Evolutionary conservation across 768 basidiomycete genomes (phyloP).

Genomic region (Coprinopsis strossmayeri): DNA sequence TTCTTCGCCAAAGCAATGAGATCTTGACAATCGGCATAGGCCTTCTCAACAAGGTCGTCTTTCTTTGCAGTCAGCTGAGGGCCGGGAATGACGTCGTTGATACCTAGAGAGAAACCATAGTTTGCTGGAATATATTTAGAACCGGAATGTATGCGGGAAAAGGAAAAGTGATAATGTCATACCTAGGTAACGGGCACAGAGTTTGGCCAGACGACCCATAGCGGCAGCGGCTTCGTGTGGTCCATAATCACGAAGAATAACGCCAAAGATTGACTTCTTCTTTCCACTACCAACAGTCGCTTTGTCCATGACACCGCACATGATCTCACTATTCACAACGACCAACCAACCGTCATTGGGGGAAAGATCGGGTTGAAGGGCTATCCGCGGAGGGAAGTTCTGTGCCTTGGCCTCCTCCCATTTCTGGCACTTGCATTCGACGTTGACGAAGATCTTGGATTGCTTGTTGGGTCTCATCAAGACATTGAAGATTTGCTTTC

Average conservation of each 20-base stretch:
- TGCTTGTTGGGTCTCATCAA: slow-evolving; percentile 91
- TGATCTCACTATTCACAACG: slow-evolving; percentile 95
- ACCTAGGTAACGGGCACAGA: slow-evolving; percentile 93
- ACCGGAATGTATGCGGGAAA: neutral
- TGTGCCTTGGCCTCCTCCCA: slow-evolving; percentile 65
- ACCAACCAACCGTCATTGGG: slow-evolving; percentile 99
- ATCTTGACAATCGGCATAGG: slow-evolving; percentile 82
- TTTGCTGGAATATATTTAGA: slow-evolving; percentile 56
- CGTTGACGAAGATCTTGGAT: slow-evolving; percentile 83
- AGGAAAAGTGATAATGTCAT: slow-evolving; percentile 17
- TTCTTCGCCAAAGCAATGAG: slow-evolving; percentile 87
- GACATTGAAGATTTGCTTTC: slow-evolving; percentile 97
- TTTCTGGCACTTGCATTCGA: slow-evolving; percentile 93
- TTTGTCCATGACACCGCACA: slow-evolving; percentile 99
- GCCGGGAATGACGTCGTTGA: slow-evolving; percentile 98
- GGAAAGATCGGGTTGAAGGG: slow-evolving; percentile 73
- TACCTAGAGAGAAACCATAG: slow-evolving; percentile 95
- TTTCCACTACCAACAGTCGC: slow-evolving; percentile 96
- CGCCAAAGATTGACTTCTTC: slow-evolving; percentile 98
- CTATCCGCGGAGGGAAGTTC: slow-evolving; percentile 54
- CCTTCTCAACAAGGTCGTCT: slow-evolving; percentile 77
- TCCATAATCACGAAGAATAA: slow-evolving; percentile 96
- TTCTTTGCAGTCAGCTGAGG: slow-evolving; percentile 75
- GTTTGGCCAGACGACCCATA: slow-evolving; percentile 94
- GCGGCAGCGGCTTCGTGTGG: slow-evolving; percentile 89